Evolutionary conservation across 2,329 filamentous ascomycete genomes (phyloP).

Genomic region (Apiospora marii): DNA sequence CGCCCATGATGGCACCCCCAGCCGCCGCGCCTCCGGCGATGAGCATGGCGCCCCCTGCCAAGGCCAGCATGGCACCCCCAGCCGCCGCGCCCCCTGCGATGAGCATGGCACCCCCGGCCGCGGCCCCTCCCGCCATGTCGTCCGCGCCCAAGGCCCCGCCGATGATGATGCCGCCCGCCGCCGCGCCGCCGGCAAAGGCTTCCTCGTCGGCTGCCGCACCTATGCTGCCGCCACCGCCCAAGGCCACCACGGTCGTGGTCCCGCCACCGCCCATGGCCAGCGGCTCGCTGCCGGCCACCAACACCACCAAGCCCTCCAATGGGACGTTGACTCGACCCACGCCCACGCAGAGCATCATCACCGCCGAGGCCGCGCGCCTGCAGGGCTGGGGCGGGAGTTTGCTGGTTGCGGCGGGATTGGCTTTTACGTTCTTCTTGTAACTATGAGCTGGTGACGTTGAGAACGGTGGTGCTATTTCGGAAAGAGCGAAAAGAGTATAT

Average conservation of each 20-base stretch:
- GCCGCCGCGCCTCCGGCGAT: neutral
- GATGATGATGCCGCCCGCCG: neutral
- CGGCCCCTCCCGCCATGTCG: neutral
- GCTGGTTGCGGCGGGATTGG: neutral
- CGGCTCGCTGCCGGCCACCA: neutral
- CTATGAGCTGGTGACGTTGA: neutral
- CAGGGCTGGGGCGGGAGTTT: neutral
- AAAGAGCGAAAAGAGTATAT: neutral
- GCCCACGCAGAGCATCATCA: conserved; percentile 16
- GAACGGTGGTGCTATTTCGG: neutral
- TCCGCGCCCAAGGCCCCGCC: too few species aligned
- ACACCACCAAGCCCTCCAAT: neutral
- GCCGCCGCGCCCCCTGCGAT: neutral
- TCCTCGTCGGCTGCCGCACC: neutral
- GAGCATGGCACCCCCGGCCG: neutral
- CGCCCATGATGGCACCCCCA: neutral
- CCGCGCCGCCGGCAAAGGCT: neutral
- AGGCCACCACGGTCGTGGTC: neutral
- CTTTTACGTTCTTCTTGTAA: neutral
- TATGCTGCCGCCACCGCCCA: neutral
- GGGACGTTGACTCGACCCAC: neutral
- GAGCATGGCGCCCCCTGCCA: neutral
- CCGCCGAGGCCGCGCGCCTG: neutral
- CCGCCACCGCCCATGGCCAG: neutral
- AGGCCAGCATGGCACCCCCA: neutral